phyloP scores from a whole-genome alignment of 768 basidiomycete species.

The Daedaleopsis sinensis region DNA sequence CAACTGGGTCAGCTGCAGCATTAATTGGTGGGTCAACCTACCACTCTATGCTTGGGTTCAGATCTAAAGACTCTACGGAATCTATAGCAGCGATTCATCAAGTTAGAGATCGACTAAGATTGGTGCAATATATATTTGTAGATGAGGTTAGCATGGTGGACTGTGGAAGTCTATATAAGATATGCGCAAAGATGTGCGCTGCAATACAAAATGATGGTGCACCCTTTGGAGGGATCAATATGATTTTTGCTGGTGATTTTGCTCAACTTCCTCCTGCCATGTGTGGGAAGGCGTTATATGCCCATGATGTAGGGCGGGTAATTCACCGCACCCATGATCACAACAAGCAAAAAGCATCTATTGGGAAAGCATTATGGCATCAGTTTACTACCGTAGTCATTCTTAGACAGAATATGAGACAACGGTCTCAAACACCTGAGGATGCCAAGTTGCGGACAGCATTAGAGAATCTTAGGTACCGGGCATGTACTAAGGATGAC shows the following conservation, averaged over 20 bases:
- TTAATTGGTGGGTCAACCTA: slow-evolving; percentile 17
- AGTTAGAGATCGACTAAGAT: slow-evolving; percentile 8
- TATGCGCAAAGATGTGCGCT: slow-evolving; percentile 26
- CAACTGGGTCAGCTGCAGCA: slow-evolving; percentile 22
- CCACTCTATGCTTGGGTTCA: slow-evolving; percentile 4
- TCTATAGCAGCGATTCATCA: neutral
- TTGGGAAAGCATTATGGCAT: slow-evolving; percentile 25
- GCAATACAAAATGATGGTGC: slow-evolving; percentile 17
- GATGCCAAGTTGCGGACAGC: slow-evolving; percentile 35
- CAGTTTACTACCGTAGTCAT: slow-evolving; percentile 22
- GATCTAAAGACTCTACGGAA: neutral
- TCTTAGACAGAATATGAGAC: slow-evolving; percentile 11
- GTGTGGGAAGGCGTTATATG: no score
- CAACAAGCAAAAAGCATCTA: neutral
- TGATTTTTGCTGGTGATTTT: slow-evolving; percentile 50
- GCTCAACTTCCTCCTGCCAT: slow-evolving; percentile 6
- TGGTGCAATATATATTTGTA: slow-evolving; percentile 43
- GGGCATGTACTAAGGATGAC: no score
- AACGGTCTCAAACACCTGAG: slow-evolving; percentile 18
- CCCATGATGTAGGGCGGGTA: no score
- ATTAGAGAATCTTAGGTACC: slow-evolving; percentile 10
- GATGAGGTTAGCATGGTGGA: slow-evolving; percentile 35
- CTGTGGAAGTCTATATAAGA: slow-evolving; percentile 24
- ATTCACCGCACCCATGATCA: no score
- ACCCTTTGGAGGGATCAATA: slow-evolving; percentile 41